These are phyloP conservation scores for Penicillium freii DNA, from an alignment of 2,329 filamentous ascomycete species.

Conservation along the genomic window DNA sequence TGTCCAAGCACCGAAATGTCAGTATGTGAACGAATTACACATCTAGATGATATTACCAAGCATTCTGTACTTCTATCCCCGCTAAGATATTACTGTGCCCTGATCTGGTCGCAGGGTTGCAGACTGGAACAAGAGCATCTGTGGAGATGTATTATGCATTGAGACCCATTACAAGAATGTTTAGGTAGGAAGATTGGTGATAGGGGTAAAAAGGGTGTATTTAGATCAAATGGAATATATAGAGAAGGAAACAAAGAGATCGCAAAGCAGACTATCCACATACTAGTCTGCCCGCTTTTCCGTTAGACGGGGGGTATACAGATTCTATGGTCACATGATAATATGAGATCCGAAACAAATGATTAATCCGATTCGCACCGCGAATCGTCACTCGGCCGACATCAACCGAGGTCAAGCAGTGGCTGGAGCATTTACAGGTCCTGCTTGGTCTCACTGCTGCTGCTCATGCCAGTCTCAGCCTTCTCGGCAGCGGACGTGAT, in stretches of 20 bases:
- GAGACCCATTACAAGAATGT: background rate
- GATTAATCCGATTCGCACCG: background rate
- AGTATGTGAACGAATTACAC: background rate
- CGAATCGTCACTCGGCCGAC: background rate
- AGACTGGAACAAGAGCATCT: background rate
- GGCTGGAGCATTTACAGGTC: background rate
- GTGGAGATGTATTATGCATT: background rate
- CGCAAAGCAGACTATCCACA: background rate
- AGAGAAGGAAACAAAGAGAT: background rate
- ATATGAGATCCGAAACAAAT: conserved; percentile 3
- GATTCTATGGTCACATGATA: conserved; percentile 6
- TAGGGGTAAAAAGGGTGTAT: background rate
- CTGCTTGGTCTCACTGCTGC: conserved; percentile 12
- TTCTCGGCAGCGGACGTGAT: conserved; percentile 11
- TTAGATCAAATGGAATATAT: background rate
- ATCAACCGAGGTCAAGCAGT: background rate
- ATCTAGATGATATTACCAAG: background rate
- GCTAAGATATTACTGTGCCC: background rate
- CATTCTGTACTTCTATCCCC: background rate
- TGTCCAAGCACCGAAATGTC: too few species aligned
- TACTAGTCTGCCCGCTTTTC: background rate
- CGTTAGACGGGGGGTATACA: background rate
- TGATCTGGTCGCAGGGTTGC: background rate
- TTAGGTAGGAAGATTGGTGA: background rate
- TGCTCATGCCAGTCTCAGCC: conserved; percentile 23